Conservation (phyloP, 2,329 filamentous ascomycete genomes). For the Akanthomyces dipterigenus region DNA sequence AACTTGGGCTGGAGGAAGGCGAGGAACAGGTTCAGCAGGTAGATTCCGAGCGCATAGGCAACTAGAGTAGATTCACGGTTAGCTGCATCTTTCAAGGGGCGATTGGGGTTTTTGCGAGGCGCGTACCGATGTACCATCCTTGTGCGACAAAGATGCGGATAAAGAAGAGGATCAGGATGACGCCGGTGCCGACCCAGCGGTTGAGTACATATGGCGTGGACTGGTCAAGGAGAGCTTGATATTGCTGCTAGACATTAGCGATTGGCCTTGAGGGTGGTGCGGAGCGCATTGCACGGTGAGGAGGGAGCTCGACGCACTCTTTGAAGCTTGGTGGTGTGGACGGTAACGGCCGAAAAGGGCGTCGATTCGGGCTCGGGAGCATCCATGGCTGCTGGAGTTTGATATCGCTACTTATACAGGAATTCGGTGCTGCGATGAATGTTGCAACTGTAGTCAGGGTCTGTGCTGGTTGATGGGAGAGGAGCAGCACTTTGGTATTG, state of each 20-base stretch:
- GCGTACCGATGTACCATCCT: constrained; percentile 94
- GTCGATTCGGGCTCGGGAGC: constrained; percentile 80
- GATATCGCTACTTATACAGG: not conserved
- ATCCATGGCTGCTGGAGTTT: constrained; percentile 56
- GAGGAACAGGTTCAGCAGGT: constrained; percentile 97
- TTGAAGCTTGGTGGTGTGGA: constrained; percentile 71
- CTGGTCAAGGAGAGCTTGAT: constrained; percentile 90
- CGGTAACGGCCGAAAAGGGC: constrained; percentile 82
- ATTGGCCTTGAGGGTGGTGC: constrained; percentile 6
- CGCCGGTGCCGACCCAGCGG: constrained; percentile 80
- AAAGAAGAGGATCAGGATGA: constrained; percentile 73
- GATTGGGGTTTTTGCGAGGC: not conserved
- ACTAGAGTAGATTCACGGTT: constrained; percentile 46
- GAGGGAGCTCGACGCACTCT: constrained; percentile 47
- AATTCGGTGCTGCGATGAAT: not conserved
- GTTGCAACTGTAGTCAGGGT: not conserved
- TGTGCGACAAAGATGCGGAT: constrained; percentile 84
- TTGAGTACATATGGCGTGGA: constrained; percentile 85
- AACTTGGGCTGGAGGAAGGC: constrained; percentile 98
- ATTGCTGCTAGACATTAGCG: constrained; percentile 54
- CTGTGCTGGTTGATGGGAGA: not conserved
- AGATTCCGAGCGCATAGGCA: constrained; percentile 95
- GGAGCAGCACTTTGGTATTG: not conserved
- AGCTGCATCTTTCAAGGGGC: not conserved
- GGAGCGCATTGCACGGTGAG: not conserved